phyloP scores from a whole-genome alignment of 2,329 filamentous ascomycete species.

The Zarea fungicola region DNA sequence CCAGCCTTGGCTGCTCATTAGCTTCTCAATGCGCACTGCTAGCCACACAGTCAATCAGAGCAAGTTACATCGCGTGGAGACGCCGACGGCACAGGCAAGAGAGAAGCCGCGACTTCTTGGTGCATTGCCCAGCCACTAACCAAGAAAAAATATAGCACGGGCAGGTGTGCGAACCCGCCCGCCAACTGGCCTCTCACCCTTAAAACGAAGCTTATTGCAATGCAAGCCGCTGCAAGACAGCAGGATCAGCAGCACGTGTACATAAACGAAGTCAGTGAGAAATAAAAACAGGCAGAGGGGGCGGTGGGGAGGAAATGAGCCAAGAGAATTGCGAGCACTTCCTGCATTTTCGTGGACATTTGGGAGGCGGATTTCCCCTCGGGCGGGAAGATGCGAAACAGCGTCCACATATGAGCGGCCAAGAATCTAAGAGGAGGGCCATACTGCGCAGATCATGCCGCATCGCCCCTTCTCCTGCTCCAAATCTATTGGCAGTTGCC shows the following conservation, averaged over 20 bases:
- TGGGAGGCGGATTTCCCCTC: no score
- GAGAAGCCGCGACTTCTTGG: no score
- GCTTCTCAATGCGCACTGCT: no score
- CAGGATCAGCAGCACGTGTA: background rate
- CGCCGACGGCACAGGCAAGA: no score
- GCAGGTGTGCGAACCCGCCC: background rate
- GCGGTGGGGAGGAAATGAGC: slow-evolving; percentile 2
- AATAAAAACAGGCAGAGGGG: background rate
- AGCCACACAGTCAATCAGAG: no score
- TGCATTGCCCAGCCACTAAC: slow-evolving; percentile 7
- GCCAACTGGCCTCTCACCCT: background rate
- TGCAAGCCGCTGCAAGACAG: background rate
- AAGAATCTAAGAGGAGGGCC: background rate
- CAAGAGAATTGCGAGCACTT: background rate
- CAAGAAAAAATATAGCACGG: slow-evolving; percentile 2
- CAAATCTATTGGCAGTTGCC: no score
- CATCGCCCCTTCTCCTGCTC: background rate
- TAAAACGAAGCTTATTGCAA: slow-evolving; percentile 11
- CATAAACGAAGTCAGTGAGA: background rate
- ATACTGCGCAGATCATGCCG: background rate
- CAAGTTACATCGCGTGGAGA: no score
- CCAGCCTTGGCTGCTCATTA: no score
- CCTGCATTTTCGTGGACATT: no score
- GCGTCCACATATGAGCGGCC: no score
- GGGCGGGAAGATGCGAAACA: no score